Evolutionary conservation across 768 basidiomycete species (phyloP), one percentile per base, ranked within the genome.

Genomic region (Postia placenta): DNA sequence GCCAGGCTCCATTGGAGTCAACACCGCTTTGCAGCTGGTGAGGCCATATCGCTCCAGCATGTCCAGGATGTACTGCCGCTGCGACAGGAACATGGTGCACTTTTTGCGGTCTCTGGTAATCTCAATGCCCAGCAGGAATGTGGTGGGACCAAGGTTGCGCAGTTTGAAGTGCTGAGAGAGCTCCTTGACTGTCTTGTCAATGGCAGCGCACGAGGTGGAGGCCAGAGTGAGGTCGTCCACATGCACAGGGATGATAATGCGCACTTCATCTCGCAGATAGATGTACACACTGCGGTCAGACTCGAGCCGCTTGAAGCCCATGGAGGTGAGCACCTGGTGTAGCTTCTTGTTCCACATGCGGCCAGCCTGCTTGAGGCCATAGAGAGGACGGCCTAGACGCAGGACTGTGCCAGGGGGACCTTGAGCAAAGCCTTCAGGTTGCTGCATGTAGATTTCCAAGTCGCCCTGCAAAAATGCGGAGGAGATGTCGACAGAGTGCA

Each of bases 361-460:
- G 5, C 50, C 51, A 3, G 45, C 11, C 20, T 57, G 56, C 33
- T 51, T 50, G 11, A 58, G 51, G 5, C 56, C 54, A 33, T 58
- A 58, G 11, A 56, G 17, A 7, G 30, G 30, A 14, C 41, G 3
- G 7, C 27, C 20, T 36, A 25, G 17, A 1, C 49, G 48, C 11
- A 22, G 47, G 25, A 65, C 4, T 4, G 24, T 35, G 1, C 6
- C 2, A 14, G 20, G 17, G 24, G n/a, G 2, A 9, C 42, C 27
- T 6, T 36, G 14, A 11, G 23, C 14, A n/a, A n/a, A 40, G 2
- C 17, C 42, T 3, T 25, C 51, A 1, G 64, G 58, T 33, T 59
- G 60, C 1, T 42, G n/a, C 56, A 66, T 63, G 52, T 60, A 66
- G 28, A 66, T 55, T 25, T 58, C 47, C 3, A 67, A 52, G 2